Percentiles rank a stretch among this genome's conserved stretches.
Conservation (phyloP, 2,329 filamentous ascomycete genomes). For the Nemania abortiva region DNA sequence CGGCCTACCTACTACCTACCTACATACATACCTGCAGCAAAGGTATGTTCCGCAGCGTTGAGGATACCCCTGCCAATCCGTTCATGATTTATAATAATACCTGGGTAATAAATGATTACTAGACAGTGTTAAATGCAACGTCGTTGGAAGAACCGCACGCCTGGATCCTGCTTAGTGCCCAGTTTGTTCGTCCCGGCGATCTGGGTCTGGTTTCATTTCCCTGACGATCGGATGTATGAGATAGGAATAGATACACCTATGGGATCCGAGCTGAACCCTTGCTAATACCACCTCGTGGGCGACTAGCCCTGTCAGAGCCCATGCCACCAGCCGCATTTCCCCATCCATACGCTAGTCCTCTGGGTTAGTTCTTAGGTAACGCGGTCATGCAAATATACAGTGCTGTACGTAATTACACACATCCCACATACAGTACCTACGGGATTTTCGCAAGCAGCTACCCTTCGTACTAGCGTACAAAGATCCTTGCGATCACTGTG, state of each 20-base stretch:
- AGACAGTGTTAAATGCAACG: constrained; percentile 25
- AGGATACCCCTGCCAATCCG: constrained; percentile 1
- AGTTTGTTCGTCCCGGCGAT: constrained; percentile 44
- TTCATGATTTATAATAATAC: too few relatives aligned
- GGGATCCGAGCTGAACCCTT: constrained; percentile 37
- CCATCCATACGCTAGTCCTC: background rate
- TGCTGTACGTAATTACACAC: background rate
- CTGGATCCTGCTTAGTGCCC: constrained; percentile 6
- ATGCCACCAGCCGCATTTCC: constrained; percentile 33
- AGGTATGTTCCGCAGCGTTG: background rate
- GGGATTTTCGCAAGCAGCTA: constrained; percentile 5
- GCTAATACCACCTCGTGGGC: constrained; percentile 31
- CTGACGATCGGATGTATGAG: constrained; percentile 43
- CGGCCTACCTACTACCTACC: too few relatives aligned
- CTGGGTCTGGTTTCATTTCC: constrained; percentile 45
- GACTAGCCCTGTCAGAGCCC: constrained; percentile 14
- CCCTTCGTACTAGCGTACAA: constrained; percentile 16
- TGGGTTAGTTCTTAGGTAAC: background rate
- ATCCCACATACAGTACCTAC: background rate
- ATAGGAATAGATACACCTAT: constrained; percentile 6
- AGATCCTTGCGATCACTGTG: constrained; percentile 16
- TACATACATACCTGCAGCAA: too few relatives aligned
- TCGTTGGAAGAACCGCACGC: constrained; percentile 1
- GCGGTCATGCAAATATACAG: background rate
- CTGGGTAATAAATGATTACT: constrained; percentile 31